Conservation (phyloP, 352 stramenopile species). For the Phytophthora rubi region DNA sequence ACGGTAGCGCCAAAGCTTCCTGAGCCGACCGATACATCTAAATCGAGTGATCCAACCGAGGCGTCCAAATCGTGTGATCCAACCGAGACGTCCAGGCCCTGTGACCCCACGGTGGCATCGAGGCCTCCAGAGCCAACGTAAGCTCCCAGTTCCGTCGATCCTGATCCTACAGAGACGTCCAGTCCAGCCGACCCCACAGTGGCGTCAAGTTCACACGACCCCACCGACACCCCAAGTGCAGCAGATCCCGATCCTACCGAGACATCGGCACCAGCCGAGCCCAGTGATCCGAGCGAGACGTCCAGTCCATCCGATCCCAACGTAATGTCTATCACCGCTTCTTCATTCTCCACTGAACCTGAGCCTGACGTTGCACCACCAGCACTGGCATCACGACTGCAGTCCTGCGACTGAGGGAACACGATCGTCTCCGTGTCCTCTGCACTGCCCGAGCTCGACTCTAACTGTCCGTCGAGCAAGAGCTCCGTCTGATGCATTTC, state of each 20-base stretch:
- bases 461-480: slow-evolving; percentile 11
- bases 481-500: slow-evolving; percentile 2
- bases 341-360: slow-evolving; percentile 17
- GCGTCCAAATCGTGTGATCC: slow-evolving; percentile 8
- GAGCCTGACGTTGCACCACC: slow-evolving; percentile 17
- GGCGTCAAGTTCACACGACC: slow-evolving; percentile 16
- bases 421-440: slow-evolving; percentile 20
- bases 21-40: slow-evolving; percentile 19
- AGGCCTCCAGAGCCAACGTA: background rate
- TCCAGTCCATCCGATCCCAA: slow-evolving; percentile 16
- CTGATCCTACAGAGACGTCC: background rate
- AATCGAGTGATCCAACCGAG: background rate
- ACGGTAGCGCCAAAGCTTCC: slow-evolving; percentile 9
- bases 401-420: slow-evolving; percentile 26
- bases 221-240: slow-evolving; percentile 19
- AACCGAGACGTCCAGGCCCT: slow-evolving; percentile 1
- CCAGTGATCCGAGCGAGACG: slow-evolving; percentile 12
- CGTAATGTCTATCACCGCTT: slow-evolving; percentile 15
- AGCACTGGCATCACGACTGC: slow-evolving; percentile 23
- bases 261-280: slow-evolving; percentile 14
- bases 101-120: slow-evolving; percentile 11
- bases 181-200: slow-evolving; percentile 8
- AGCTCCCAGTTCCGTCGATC: background rate
- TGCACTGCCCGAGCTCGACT: slow-evolving; percentile 11
- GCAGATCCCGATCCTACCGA: slow-evolving; percentile 23